A percentile compares a stretch with the other conserved stretches of the same genome.
Evolutionary conservation across 2,329 filamentous ascomycete species (phyloP).

Genomic region (Ciborinia camelliae): DNA sequence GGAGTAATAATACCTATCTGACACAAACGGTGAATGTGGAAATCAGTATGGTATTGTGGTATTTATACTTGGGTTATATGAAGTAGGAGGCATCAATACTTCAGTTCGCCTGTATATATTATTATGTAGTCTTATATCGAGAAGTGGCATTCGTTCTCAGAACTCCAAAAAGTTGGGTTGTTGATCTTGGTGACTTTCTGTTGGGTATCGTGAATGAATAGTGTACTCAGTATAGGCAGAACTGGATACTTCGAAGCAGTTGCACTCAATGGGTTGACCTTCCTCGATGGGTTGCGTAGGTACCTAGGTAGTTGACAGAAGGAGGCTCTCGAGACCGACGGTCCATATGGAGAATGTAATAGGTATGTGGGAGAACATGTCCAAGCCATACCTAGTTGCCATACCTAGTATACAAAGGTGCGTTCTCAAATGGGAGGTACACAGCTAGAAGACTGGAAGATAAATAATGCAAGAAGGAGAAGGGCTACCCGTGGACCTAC

Average conservation of each 20-base stretch:
- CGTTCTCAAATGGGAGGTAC: too few relatives aligned
- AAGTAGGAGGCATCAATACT: conserved; percentile 8
- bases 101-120: conserved; percentile 14
- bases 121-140: conserved; percentile 14
- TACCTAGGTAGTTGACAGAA: neutral
- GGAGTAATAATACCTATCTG: conserved; percentile 1
- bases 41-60: neutral
- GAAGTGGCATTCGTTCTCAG: neutral
- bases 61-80: neutral
- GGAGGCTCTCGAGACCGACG: neutral
- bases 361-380: neutral
- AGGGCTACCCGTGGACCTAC: too few relatives aligned
- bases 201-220: neutral
- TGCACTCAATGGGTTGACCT: neutral
- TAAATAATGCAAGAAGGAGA: too few relatives aligned
- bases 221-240: too few relatives aligned
- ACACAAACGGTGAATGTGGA: neutral
- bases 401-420: too few relatives aligned
- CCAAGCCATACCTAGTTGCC: too few relatives aligned
- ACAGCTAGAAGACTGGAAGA: too few relatives aligned
- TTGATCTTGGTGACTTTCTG: neutral
- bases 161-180: neutral
- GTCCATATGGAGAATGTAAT: neutral
- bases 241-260: neutral
- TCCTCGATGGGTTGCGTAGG: too few relatives aligned